Base-by-base conservation (phyloP, 1,284 basidiomycete genomes). In the Volvariella volvacea region DNA sequence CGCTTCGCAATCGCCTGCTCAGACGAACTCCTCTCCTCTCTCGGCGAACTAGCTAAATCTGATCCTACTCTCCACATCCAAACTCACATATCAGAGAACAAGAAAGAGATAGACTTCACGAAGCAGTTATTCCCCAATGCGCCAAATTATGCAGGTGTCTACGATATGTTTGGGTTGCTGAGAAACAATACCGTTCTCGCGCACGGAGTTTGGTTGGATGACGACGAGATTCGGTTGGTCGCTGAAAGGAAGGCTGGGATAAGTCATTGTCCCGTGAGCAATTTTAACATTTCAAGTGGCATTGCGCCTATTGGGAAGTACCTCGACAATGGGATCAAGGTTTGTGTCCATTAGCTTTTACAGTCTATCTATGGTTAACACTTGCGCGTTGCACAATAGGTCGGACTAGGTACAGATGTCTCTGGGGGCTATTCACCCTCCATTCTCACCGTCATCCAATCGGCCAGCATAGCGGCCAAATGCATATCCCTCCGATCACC, bases 1-100 rank as follows among this genome's bases (percentile, higher is more conserved):
- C 86, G 94, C 15, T 98, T 99, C 62, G 94, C 95, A 21, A 88
- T 99, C 50, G 83, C 88, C n/a, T 95, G 92, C 63, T 83, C 92
- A 0, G 62, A 74, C 10, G 70, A 78, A n/a, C 78, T 96, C 30
- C 74, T 98, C 39, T 44, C 57, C 1, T 65, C 67, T 4, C 73
- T 98, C 7, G 83, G 86, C 12, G 55, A 72, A 2, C 66, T 93
- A 33, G 80, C 78, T 0, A 55, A 61, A 33, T 55, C 63, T 1
- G 71, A 85, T 54, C 72, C 78, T 10, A 58, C 67, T 0, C 69
- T 98, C 30, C 76, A 78, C 34, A 86, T 97, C 42, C 94, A 99
- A 65, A 98, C 95, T 1, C 95, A 98, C 63, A 80, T 98, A 28
- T 83, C 85, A 19, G 95, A 99, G 67, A 96, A 93, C 60, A 65